Base-by-base conservation (phyloP, 257 asterid species). In the Primulina eburnea region DNA sequence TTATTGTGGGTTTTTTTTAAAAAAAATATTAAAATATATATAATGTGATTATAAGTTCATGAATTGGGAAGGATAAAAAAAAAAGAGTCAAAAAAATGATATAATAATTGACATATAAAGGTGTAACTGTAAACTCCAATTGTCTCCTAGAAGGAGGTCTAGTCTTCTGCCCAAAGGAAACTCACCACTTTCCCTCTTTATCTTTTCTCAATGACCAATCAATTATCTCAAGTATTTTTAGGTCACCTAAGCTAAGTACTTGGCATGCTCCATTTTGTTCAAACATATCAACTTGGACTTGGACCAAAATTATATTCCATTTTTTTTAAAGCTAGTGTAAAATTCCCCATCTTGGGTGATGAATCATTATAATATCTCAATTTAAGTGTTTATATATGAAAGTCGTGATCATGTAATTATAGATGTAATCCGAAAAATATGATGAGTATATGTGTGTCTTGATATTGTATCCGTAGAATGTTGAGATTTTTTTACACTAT, bases 81-180 rank as follows among this genome's bases (percentile, higher is more conserved):
- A 50, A 14, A 17, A 16, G 57, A 50, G 21, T 50, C 21, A 50
- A 50, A 50, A 50, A 50, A 50, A 5, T 2, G 16, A 14, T 16
- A 50, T 4, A 50, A 50, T 50, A 50, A 17, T 32, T 16, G 57
- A 16, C 57, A 50, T 50, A 50, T 16, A 50, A 50, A 50, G 57
- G 57, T 47, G 55, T 14, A 12, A 14, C 16, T 47, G 55, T 50
- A 50, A 50, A 50, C 57, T 50, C 57, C 57, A 50, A 50, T 50
- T 50, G 57, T 50, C 57, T 50, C 57, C 57, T 50, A 50, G 57
- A 50, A 50, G 57, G 57, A 50, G 57, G 57, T 50, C 57, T 50
- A 5, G 57, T 50, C 57, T 50, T 50, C 57, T 50, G 57, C 57
- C 57, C 21, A 50, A 50, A 50, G 57, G 57, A 50, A 17, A 50